Conservation (phyloP, 2,329 filamentous ascomycete species). For the Alternaria postmessia region DNA sequence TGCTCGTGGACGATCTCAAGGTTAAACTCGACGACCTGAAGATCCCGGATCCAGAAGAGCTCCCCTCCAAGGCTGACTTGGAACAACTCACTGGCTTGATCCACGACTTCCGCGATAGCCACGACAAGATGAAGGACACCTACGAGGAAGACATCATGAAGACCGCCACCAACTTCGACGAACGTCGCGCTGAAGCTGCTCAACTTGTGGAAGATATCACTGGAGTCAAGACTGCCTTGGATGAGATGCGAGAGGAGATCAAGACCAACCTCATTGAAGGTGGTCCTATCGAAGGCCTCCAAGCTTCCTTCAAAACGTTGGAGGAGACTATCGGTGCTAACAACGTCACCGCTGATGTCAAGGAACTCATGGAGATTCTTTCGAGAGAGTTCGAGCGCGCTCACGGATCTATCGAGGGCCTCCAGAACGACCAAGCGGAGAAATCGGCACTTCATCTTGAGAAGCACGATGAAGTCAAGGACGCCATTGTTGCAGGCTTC, state of each 20-base stretch:
- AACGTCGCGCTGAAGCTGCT: constrained; percentile 83
- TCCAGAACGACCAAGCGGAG: constrained; percentile 79
- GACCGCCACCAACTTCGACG: constrained; percentile 80
- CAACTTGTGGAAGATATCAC: constrained; percentile 79
- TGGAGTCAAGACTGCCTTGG: constrained; percentile 79
- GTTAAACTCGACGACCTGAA: constrained; percentile 76
- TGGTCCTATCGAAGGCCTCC: constrained; percentile 66
- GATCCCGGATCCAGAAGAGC: constrained; percentile 71
- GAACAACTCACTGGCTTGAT: constrained; percentile 65
- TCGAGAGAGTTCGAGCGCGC: constrained; percentile 88
- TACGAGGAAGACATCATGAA: constrained; percentile 76
- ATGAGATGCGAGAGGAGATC: constrained; percentile 79
- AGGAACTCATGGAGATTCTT: constrained; percentile 74
- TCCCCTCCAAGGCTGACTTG: constrained; percentile 81
- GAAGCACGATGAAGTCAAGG: constrained; percentile 68
- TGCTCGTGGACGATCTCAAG: constrained; percentile 87
- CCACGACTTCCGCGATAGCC: constrained; percentile 62
- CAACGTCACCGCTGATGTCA: constrained; percentile 57
- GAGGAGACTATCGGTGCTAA: constrained; percentile 69
- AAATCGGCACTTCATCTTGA: constrained; percentile 63
- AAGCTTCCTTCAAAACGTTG: constrained; percentile 71
- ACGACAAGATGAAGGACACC: constrained; percentile 74
- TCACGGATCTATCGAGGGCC: constrained; percentile 77
- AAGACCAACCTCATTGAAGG: constrained; percentile 80
- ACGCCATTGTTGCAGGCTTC: constrained; percentile 63